Conservation (phyloP, 768 basidiomycete species). For the Mrakia hoshinonis region DNA sequence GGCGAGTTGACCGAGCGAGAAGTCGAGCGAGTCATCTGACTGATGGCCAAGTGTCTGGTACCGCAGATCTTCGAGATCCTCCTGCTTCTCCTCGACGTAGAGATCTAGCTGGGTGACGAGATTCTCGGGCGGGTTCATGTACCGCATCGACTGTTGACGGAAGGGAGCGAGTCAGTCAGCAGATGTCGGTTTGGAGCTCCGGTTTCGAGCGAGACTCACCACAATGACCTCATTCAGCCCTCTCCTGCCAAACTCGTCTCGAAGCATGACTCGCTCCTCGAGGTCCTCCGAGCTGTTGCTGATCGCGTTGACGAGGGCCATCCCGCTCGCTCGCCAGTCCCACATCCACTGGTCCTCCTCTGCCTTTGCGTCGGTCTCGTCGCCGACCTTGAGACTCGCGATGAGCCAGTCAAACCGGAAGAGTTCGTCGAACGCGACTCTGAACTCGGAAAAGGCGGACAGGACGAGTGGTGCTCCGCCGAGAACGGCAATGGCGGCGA, state of each 20-base stretch:
- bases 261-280: conserved; percentile 66
- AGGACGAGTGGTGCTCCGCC: conserved; percentile 49
- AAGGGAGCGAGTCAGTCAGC: conserved; percentile 1
- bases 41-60: conserved; percentile 7
- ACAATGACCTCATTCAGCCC: conserved; percentile 76
- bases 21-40: conserved; percentile 41
- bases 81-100: conserved; percentile 79
- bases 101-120: conserved; percentile 71
- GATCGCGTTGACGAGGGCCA: conserved; percentile 16
- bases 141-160: conserved; percentile 55
- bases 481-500: conserved; percentile 75
- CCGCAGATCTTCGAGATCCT: conserved; percentile 77
- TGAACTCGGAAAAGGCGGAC: conserved; percentile 70
- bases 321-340: conserved; percentile 9
- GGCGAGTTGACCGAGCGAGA: conserved; percentile 55
- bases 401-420: conserved; percentile 76
- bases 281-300: conserved; percentile 47
- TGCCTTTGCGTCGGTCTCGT: conserved; percentile 33
- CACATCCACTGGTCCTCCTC: conserved; percentile 33
- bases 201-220: too few relatives aligned
- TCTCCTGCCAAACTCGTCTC: conserved; percentile 73
- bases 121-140: conserved; percentile 63
- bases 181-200: too few relatives aligned
- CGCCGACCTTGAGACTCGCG: conserved; percentile 48
- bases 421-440: conserved; percentile 57